Base-by-base conservation (phyloP, 2,329 filamentous ascomycete species). In the Teratosphaeria nubilosa region DNA sequence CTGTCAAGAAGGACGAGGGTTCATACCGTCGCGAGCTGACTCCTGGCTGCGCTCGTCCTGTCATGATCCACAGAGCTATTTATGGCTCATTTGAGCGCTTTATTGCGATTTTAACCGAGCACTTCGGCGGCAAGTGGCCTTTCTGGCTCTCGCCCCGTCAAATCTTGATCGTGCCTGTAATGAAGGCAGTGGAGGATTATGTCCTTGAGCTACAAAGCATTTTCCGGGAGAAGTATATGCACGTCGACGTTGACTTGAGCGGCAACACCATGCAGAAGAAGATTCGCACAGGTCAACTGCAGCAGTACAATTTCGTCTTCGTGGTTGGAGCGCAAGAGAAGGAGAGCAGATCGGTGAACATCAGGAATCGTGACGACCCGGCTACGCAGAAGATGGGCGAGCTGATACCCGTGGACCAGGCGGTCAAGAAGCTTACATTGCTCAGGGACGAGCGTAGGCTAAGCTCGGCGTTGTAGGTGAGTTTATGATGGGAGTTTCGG, bases 261-360 rank as follows among this genome's bases (percentile, higher is more conserved):
- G 84, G 87, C 67, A 90, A 92, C 75, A 94, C 88, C 6, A 84
- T 94, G 76, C 86, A 90, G 73, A 92, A 94, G 82, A 94, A 94
- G 83, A 90, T 94, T 65, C 86, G 88, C 66, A 91, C 82, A 58
- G 89, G 85, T 14, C 89, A 94, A 75, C 74, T 92, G 66, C 80
- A 86, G 56, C 86, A 91, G 74, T 92, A 91, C 77, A 91, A 91
- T 77, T 91, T 88, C 74, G 88, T 91, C 66, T 88, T 91, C 68
- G 83, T 86, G 37, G 82, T 86, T 20, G 84, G 84, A 58, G 83
- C 82, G 3, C 75, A 82, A 67, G 84, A 86, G 73, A 80, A 78
- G 70, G 78, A 84, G 62, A 74, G 74, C 22, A 75, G 80, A 59
- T 78, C 79, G 3, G 82, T 86, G 61, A 86, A 86, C 69, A 83